Conservation (phyloP, 1,139 yeast species). For the Ogataea hybrid region DNA sequence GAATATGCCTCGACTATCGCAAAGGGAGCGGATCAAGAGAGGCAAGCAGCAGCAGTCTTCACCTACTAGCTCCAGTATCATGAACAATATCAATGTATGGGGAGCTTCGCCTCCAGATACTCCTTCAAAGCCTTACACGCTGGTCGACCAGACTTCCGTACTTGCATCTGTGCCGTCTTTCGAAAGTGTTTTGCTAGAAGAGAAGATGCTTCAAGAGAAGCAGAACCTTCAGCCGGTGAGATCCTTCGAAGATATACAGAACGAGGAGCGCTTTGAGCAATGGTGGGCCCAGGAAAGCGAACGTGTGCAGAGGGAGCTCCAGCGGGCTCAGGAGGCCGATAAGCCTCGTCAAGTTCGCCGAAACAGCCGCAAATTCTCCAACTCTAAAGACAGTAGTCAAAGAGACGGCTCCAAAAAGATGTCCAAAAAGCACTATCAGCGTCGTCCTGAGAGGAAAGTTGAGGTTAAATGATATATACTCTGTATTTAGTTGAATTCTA, state of each 20-base stretch:
- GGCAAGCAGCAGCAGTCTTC: conserved; percentile 10
- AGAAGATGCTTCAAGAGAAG: conserved; percentile 41
- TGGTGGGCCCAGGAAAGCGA: conserved; percentile 82
- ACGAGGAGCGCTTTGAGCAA: conserved; percentile 73
- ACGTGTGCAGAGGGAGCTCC: conserved; percentile 50
- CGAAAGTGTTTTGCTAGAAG: conserved; percentile 41
- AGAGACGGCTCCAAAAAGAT: conserved; percentile 1
- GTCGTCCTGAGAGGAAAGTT: neutral
- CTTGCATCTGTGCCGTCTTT: conserved; percentile 34
- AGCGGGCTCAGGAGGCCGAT: conserved; percentile 27
- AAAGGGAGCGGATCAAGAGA: conserved; percentile 28
- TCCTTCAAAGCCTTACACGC: conserved; percentile 4
- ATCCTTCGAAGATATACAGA: conserved; percentile 66
- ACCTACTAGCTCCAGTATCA: conserved; percentile 1
- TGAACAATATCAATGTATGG: conserved; percentile 11
- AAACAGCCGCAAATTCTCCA: conserved; percentile 1
- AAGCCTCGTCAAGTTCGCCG: conserved; percentile 4
- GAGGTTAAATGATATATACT: conserved; percentile 1
- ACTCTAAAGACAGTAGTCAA: neutral
- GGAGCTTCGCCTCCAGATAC: conserved; percentile 1
- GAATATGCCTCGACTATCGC: conserved; percentile 24
- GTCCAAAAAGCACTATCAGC: conserved; percentile 2
- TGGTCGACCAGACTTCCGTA: conserved; percentile 3
- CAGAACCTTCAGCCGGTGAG: conserved; percentile 34
- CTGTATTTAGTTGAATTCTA: neutral